phyloP scores from a whole-genome alignment of 2,329 filamentous ascomycete genomes.

The Fusarium dlaminii region DNA sequence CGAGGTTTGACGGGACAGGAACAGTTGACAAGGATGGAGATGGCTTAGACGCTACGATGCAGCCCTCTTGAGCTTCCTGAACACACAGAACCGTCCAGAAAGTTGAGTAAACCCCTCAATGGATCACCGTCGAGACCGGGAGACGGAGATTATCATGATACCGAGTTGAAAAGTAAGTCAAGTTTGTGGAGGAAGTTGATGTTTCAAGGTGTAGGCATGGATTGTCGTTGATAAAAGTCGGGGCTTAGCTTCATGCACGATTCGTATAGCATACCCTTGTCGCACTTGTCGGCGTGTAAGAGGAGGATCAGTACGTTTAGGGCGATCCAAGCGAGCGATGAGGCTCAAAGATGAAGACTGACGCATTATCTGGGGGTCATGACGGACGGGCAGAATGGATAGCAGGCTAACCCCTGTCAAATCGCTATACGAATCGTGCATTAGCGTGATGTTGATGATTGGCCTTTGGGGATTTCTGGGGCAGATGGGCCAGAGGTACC shows the following conservation, averaged over 20 bases:
- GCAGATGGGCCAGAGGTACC: neutral
- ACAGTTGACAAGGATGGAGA: neutral
- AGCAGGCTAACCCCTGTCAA: neutral
- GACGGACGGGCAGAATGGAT: neutral
- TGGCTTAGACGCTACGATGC: neutral
- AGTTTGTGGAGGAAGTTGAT: constrained; percentile 7
- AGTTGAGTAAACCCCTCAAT: neutral
- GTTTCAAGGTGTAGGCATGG: neutral
- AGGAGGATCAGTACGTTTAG: neutral
- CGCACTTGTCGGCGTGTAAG: neutral
- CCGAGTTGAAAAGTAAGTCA: constrained; percentile 2
- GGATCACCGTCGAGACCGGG: neutral
- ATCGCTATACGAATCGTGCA: constrained; percentile 37
- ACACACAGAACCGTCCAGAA: neutral
- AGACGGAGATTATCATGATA: constrained; percentile 14
- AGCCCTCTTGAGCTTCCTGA: neutral
- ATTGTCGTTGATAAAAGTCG: constrained; percentile 18
- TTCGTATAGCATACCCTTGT: constrained; percentile 41
- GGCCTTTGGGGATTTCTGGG: neutral
- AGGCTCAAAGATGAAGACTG: constrained; percentile 29
- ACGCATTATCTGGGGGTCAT: constrained; percentile 19
- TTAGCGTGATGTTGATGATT: constrained; percentile 7
- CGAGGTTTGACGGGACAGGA: neutral
- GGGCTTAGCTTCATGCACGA: constrained; percentile 41
- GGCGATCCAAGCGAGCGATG: constrained; percentile 27